Base-by-base conservation (phyloP, 106 monocot species). In the Gastrodia elata region DNA sequence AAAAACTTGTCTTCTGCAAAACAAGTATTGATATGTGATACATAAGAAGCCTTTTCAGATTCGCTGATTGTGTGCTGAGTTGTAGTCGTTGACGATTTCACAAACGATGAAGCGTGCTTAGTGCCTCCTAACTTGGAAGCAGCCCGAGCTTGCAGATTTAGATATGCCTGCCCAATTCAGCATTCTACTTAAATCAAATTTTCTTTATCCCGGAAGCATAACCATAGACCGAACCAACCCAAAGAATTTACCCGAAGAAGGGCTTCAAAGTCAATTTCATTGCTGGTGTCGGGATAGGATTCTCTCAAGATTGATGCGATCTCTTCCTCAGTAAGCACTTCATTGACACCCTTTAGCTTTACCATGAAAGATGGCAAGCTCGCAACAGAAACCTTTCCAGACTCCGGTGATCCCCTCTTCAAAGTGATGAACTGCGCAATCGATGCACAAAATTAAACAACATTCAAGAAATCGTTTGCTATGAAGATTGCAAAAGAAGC, bases 31-130 rank as follows among this genome's bases (percentile, higher is more conserved):
- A 93, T 93, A 34, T 93, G 92, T 36, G 84, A 64, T 9, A 93
- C 92, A 83, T 89, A 93, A 68, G 92, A 87, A 38, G 89, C n/a
- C 76, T 93, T 93, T 81, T 93, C 92, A 0, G 92, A 93, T 52
- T 87, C 85, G 73, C 77, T 89, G 71, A 93, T 93, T 38, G 87
- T 85, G 77, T 93, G 92, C 41, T 87, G 73, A 43, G 87, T 83
- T 32, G 89, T 89, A 8, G 92, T 93, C 9, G 83, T 89, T 4
- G 89, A 77, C 6, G 87, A 84, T 75, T 87, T 93, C 75, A 93
- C 75, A 71, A 93, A 93, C 10, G 87, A 68, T 9, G 85, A 83
- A 10, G 88, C 77, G 27, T 85, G 76, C 70, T 82, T 89, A n/a
- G 59, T 40, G 38, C 80, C 77, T 26, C 87, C 89, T 13, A 68